Evolutionary conservation across 192 early-diverging fungal genomes (phyloP), one percentile per base, ranked within the genome.

Genomic region (Phycomyces nitens): DNA sequence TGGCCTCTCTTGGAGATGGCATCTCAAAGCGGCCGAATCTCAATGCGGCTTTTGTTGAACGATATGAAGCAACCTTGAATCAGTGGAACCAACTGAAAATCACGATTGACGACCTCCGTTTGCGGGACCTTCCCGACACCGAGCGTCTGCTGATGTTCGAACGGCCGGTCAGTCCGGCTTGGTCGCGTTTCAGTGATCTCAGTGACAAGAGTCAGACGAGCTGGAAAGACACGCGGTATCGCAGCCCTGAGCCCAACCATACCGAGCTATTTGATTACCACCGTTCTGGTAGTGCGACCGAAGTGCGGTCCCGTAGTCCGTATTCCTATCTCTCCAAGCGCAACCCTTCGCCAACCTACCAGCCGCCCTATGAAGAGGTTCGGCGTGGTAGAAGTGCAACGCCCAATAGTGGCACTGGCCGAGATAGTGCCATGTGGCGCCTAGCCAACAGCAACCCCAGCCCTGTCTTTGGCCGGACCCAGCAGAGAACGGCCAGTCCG

Each of bases 1-100:
- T 85, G 12, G 73, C 71, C 23, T 81, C 79, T 75, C 72, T 85
- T 24, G 80, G 77, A 41, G 77, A 70, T 50, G 79, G 75, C 10
- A 85, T 85, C 52, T 77, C 80, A 26, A 68, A 72, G 24, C 72
- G 79, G 27, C 76, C 69, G 1, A 74, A 72, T 14, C 71, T 66
- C 42, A 77, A 85, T 60, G 60, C 66, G 47, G 68, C 73, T 14
- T 74, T 72, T 15, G 65, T 79, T 58, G 53, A 72, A 2, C 72
- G 81, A 53, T 75, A 82, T 47, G 74, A 79, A 39, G 59, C 68
- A 16, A 81, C 82, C 73, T 65, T 80, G 51, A n/a, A 74, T 2
- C 71, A 75, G 27, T 85, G 83, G 83, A 72, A 79, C 34, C 69
- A 65, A 15, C 77, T 85, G 20, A 70, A 66, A 49, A 26, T 44